A percentile compares a stretch with the other conserved stretches of the same genome.
Evolutionary conservation across 768 basidiomycete genomes (phyloP).

Genomic region (Royoungia palumana): DNA sequence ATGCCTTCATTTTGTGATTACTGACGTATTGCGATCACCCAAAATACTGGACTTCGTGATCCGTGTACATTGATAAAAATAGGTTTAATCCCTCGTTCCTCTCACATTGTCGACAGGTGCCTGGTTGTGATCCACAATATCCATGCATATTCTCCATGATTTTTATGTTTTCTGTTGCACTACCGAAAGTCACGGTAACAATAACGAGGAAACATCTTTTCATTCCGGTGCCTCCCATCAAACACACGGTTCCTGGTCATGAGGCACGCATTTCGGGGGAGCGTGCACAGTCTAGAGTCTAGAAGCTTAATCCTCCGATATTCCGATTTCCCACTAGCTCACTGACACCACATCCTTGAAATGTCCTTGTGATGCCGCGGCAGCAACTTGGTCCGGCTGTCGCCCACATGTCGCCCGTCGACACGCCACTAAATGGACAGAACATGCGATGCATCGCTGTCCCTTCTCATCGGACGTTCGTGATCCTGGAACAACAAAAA

Average conservation of each 20-base stretch:
- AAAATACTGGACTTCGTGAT: neutral
- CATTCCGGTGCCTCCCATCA: neutral
- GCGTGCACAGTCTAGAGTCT: neutral
- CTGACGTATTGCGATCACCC: neutral
- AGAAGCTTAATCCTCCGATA: neutral
- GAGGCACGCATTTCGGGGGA: neutral
- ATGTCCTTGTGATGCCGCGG: too few species aligned
- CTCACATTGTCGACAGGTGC: neutral
- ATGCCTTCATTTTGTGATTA: slow-evolving; percentile 3
- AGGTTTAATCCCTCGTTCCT: neutral
- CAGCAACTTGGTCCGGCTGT: too few species aligned
- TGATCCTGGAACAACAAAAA: neutral
- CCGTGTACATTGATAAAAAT: neutral
- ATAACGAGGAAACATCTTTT: neutral
- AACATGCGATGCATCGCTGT: neutral
- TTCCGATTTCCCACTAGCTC: too few species aligned
- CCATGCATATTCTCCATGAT: neutral
- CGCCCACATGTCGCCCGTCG: too few species aligned
- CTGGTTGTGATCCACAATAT: neutral
- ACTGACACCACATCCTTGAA: too few species aligned
- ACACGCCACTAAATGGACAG: neutral
- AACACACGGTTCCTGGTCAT: too few species aligned
- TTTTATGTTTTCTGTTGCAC: too few species aligned
- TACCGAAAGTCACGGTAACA: neutral
- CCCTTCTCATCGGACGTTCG: too few species aligned